Evolutionary conservation across 2,329 filamentous ascomycete genomes (phyloP), one percentile per base, ranked within the genome.

Genomic region (Penicillium olsonii): DNA sequence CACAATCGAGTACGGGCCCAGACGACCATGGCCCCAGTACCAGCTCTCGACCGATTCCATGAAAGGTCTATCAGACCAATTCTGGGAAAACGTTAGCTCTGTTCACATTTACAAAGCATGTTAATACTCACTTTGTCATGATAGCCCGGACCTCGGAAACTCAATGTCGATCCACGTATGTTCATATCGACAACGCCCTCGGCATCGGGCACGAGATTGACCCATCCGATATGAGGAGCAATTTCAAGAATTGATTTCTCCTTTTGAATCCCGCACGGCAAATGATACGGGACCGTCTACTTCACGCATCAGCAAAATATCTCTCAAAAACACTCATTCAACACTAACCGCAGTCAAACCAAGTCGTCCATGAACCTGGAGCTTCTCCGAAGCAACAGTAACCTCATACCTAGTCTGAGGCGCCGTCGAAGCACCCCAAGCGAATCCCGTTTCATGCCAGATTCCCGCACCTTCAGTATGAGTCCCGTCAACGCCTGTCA

Each of bases 1-100:
- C 18, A 78, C 71, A 19, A 78, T 52, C 2, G 71, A 70, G 64
- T 76, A 77, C 0, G 64, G 57, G 0, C 73, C 75, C 1, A 77
- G 45, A 18, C 62, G 63, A 3, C 62, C 74, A 48, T 76, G 76
- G n/a, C 76, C 75, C 72, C 73, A 77, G 56, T 75, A 75, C 69
- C 73, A 75, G 26, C 63, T 69, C 26, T 52, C 46, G 8, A 71
- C 57, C 14, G 56, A 63, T 4, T 60, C 45, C 10, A 46, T 24
- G 45, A 77, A 73, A 1, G 72, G 68, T 22, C 52, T 51, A 48
- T 71, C 62, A 4, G 68, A 68, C 75, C 75, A 78, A 54, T 77
- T 77, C 72, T 74, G 3, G 17, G 4, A 11, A n/a, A n/a, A n/a
- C n/a, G n/a, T n/a, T n/a, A n/a, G n/a, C n/a, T n/a, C n/a, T n/a